phyloP scores from a whole-genome alignment of 2,329 filamentous ascomycete genomes.

The Scleromitrula shiraiana region DNA sequence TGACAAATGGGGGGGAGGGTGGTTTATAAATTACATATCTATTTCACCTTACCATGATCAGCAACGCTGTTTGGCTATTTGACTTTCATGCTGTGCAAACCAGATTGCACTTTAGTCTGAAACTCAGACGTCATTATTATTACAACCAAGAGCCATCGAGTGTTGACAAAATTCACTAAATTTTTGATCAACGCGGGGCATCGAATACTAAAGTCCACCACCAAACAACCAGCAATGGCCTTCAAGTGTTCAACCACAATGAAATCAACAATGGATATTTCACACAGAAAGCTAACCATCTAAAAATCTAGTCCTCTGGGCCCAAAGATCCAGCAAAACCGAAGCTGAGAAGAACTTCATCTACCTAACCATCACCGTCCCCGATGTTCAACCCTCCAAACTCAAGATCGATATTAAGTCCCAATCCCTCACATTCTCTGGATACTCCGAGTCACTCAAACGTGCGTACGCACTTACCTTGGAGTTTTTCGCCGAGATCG shows the following conservation, averaged over 20 bases:
- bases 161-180: too few species aligned
- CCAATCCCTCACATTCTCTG: conserved; percentile 70
- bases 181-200: conserved; percentile 6
- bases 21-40: too few species aligned
- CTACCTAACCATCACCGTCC: conserved; percentile 83
- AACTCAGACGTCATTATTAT: too few species aligned
- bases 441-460: conserved; percentile 77
- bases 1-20: too few species aligned
- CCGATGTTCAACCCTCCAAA: conserved; percentile 69
- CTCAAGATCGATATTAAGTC: conserved; percentile 80
- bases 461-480: conserved; percentile 78
- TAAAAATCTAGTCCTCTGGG: conserved; percentile 74
- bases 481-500: conserved; percentile 86
- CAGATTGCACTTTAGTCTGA: too few species aligned
- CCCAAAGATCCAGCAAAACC: conserved; percentile 79
- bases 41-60: too few species aligned
- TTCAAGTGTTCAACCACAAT: not conserved
- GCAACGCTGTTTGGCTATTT: too few species aligned
- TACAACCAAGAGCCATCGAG: too few species aligned
- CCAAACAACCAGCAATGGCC: conserved; percentile 3
- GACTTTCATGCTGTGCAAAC: too few species aligned
- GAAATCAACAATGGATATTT: not conserved
- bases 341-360: conserved; percentile 88
- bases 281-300: not conserved
- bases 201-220: not conserved